Evolutionary conservation across 306 rosid genomes (phyloP), one percentile per base, ranked within the genome.

Genomic region (Rubus parviflorus): DNA sequence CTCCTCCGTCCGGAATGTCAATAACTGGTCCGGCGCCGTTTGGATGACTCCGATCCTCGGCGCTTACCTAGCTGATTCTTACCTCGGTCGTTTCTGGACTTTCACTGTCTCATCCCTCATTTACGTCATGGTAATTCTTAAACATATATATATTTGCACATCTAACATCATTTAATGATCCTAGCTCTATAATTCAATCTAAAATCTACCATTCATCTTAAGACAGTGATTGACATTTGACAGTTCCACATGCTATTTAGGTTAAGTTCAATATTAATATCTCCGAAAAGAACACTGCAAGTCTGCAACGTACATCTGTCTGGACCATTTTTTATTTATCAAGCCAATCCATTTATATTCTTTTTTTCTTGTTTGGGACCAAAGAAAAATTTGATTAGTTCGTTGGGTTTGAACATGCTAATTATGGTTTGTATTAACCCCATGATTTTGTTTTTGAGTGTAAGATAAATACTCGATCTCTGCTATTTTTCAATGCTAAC

Each of bases 31-130:
- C 37, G 99, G 99, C 25, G 79, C 96, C 45, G 96, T 96, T 7
- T 96, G 99, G 99, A 87, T 96, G 15, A 96, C 98, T 41, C 99
- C 99, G 19, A 86, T 96, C 80, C 90, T 93, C 17, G 99, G 99
- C 2, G 99, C 99, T 54, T 96, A 85, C 85, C 84, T 96, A 0
- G 96, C 99, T 3, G 99, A 96, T 85, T 88, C 99, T 69, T 90
- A 82, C 88, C 66, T 89, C 53, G 98, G 98, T 78, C 99, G 99
- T 52, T 96, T 96, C 71, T 96, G 99, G 99, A 96, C 99, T 70
- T 96, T 96, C 89, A 90, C 99, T 9, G 58, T 89, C 8, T 91
- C 99, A 7, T 92, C 98, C 43, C 90, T 92, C 64, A 48, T 96
- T 74, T 96, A 96, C 76, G 98, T 88, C 84, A 74, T 87, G 98